Percentiles rank a stretch among this genome's conserved stretches.
These are phyloP conservation scores for Alternaria hordeiaustralica DNA, from an alignment of 2,329 filamentous ascomycete genomes.

Conservation along the genomic window DNA sequence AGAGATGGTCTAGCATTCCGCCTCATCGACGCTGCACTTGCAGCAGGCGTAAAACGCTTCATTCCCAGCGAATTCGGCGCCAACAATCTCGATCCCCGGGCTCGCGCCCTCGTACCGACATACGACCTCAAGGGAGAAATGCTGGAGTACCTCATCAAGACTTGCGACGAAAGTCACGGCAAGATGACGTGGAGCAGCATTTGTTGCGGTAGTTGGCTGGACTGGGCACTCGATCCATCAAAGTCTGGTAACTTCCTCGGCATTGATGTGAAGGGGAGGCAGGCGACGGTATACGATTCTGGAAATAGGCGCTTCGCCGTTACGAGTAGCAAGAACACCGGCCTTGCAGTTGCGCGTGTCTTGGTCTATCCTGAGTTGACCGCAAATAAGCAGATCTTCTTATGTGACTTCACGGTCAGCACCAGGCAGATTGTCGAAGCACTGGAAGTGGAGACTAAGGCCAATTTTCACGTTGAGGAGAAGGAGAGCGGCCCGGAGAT, in stretches of 20 bases:
- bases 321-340: constrained; percentile 28
- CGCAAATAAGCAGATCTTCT: constrained; percentile 31
- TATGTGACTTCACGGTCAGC: constrained; percentile 27
- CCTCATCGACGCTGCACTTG: constrained; percentile 50
- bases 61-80: constrained; percentile 51
- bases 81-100: constrained; percentile 44
- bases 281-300: constrained; percentile 28
- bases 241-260: constrained; percentile 29
- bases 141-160: constrained; percentile 43
- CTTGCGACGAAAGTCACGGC: constrained; percentile 21
- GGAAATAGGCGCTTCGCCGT: constrained; percentile 21
- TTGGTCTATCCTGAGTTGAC: constrained; percentile 13
- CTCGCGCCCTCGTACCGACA: constrained; percentile 41
- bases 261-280: constrained; percentile 25
- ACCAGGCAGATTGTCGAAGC: constrained; percentile 17
- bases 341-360: constrained; percentile 21
- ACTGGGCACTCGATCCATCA: constrained; percentile 28
- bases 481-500: constrained; percentile 15
- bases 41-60: constrained; percentile 49
- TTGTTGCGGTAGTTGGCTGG: constrained; percentile 31
- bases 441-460: constrained; percentile 20
- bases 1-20: constrained; percentile 26
- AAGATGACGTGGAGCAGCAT: constrained; percentile 28
- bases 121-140: constrained; percentile 46
- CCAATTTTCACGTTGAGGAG: constrained; percentile 19